phyloP scores from a whole-genome alignment of 2,329 filamentous ascomycete species.

The Akanthomyces muscarius region DNA sequence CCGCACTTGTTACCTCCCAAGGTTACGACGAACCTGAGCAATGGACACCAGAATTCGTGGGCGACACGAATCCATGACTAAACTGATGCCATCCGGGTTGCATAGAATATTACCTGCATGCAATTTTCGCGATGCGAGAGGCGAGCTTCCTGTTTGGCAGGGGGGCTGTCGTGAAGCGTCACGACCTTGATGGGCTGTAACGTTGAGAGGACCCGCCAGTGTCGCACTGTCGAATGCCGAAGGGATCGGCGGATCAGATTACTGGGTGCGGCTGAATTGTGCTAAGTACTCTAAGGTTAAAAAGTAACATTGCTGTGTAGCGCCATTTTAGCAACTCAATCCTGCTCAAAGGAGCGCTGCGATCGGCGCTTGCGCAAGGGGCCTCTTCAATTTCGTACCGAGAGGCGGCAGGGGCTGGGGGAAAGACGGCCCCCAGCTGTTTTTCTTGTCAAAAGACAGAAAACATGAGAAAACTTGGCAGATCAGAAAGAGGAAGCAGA shows the following conservation, averaged over 20 bases:
- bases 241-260: slow-evolving; percentile 2
- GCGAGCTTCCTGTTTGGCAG: background rate
- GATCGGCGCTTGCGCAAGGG: slow-evolving; percentile 9
- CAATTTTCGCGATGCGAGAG: background rate
- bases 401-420: too few relatives aligned
- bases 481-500: too few relatives aligned
- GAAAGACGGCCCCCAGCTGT: too few relatives aligned
- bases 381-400: background rate
- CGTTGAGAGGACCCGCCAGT: background rate
- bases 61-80: background rate
- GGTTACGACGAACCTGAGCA: slow-evolving; percentile 9
- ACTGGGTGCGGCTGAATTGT: background rate
- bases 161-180: background rate
- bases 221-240: slow-evolving; percentile 6
- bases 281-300: background rate
- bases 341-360: slow-evolving; percentile 5
- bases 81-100: slow-evolving; percentile 13
- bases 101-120: background rate
- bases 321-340: slow-evolving; percentile 11
- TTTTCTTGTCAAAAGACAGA: too few relatives aligned
- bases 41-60: background rate
- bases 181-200: slow-evolving; percentile 10
- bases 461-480: too few relatives aligned
- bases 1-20: slow-evolving; percentile 7
- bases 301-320: background rate